A percentile compares a stretch with the other conserved stretches of the same genome.
Evolutionary conservation across 352 stramenopile species (phyloP).

Genomic region (Phytophthora citricola): DNA sequence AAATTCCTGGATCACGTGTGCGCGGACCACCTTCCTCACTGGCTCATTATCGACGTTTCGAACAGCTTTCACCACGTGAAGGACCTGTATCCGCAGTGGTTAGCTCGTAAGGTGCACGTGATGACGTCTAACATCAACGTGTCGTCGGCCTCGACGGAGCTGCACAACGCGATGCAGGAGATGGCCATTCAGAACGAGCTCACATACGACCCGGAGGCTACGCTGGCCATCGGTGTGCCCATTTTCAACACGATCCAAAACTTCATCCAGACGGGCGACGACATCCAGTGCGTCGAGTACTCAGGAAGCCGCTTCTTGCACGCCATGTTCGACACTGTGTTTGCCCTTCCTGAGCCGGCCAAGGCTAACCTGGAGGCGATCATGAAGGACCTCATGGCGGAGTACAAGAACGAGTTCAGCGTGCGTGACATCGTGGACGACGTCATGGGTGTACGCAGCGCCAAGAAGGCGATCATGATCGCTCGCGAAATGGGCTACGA

Average conservation of each 20-base stretch:
- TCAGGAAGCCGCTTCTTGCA: slow-evolving; percentile 91
- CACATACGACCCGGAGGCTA: slow-evolving; percentile 88
- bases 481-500: slow-evolving; percentile 93
- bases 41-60: slow-evolving; percentile 95
- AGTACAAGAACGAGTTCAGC: slow-evolving; percentile 55
- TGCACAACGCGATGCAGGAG: slow-evolving; percentile 80
- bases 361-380: slow-evolving; percentile 68
- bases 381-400: slow-evolving; percentile 69
- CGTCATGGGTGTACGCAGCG: slow-evolving; percentile 88
- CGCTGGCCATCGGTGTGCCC: slow-evolving; percentile 86
- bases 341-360: slow-evolving; percentile 27
- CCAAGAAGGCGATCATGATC: slow-evolving; percentile 93
- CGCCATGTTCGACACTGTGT: slow-evolving; percentile 71
- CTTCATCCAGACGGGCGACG: slow-evolving; percentile 93
- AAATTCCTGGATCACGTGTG: slow-evolving; percentile 84
- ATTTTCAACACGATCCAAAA: slow-evolving; percentile 94
- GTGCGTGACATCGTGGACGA: slow-evolving; percentile 92
- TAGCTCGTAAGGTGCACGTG: slow-evolving; percentile 91
- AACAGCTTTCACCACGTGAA: slow-evolving; percentile 86
- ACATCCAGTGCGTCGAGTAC: slow-evolving; percentile 90
- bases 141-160: slow-evolving; percentile 68
- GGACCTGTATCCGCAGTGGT: slow-evolving; percentile 89
- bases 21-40: slow-evolving; percentile 90
- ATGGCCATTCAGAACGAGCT: slow-evolving; percentile 86
- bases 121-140: slow-evolving; percentile 95